These are phyloP conservation scores for Cyclotella atomus DNA, from an alignment of 108 stramenopile genomes.

Conservation along the genomic window DNA sequence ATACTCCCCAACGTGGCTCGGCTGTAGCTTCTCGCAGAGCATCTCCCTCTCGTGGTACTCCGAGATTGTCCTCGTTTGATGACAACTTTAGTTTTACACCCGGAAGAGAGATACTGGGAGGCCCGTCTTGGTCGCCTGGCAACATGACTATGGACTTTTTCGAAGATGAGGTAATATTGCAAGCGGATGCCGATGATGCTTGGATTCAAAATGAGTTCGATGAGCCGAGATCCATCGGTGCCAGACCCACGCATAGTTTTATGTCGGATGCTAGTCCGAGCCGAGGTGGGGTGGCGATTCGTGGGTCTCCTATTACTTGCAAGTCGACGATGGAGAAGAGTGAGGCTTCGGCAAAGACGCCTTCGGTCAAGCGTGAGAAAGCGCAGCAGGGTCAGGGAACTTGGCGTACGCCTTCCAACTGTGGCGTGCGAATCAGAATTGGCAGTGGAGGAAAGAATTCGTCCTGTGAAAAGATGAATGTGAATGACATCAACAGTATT, in stretches of 20 bases:
- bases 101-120: conserved; percentile 3
- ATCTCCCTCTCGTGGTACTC: not conserved
- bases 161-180: conserved; percentile 20
- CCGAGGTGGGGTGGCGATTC: conserved; percentile 29
- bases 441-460: conserved; percentile 20
- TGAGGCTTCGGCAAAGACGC: not conserved
- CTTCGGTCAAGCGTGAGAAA: not conserved
- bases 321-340: conserved; percentile 6
- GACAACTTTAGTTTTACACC: conserved; percentile 22
- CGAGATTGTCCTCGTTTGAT: not conserved
- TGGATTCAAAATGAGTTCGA: not conserved
- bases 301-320: conserved; percentile 42
- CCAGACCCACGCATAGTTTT: not conserved
- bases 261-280: conserved; percentile 6
- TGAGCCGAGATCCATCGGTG: not conserved
- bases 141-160: conserved; percentile 26
- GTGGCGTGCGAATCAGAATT: conserved; percentile 30
- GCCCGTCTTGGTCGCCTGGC: conserved; percentile 17
- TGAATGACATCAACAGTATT: conserved; percentile 41
- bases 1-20: conserved; percentile 5
- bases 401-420: conserved; percentile 24
- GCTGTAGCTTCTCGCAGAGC: not conserved
- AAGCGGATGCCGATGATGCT: not conserved
- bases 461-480: conserved; percentile 14
- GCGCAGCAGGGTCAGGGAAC: not conserved